Percentiles rank a stretch among this genome's conserved stretches.
phyloP scores from a whole-genome alignment of 2,329 filamentous ascomycete species.

The Colletotrichum sp. region DNA sequence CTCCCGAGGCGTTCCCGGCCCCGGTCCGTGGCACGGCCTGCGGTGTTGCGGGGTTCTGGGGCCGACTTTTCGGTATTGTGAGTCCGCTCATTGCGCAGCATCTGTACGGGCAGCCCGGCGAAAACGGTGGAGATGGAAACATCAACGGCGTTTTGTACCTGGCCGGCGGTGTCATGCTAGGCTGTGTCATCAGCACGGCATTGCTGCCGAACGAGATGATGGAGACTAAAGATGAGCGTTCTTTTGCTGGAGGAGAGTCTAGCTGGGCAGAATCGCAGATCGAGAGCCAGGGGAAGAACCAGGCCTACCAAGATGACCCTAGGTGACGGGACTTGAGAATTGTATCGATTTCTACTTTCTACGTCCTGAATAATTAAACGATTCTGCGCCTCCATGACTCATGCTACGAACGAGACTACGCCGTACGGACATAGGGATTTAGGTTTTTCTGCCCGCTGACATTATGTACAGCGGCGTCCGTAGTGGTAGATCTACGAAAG shows the following conservation, averaged over 20 bases:
- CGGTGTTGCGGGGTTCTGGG: slow-evolving; percentile 63
- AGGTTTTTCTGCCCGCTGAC: neutral
- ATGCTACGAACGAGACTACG: neutral
- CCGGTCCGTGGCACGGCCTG: slow-evolving; percentile 55
- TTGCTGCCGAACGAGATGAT: slow-evolving; percentile 46
- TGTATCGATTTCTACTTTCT: neutral
- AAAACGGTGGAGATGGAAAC: slow-evolving; percentile 29
- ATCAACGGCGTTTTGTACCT: neutral
- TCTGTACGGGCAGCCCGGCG: slow-evolving; percentile 32
- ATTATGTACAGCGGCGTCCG: neutral
- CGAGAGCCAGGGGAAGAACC: neutral
- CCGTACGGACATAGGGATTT: neutral
- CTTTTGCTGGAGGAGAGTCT: neutral
- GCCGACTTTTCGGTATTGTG: slow-evolving; percentile 60
- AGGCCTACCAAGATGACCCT: neutral
- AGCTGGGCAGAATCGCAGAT: neutral
- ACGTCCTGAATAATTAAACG: neutral
- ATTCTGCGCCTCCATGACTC: neutral
- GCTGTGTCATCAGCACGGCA: slow-evolving; percentile 55
- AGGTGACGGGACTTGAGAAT: fast-evolving
- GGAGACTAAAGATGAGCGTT: slow-evolving; percentile 34
- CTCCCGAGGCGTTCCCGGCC: slow-evolving; percentile 36
- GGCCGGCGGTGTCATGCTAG: slow-evolving; percentile 47
- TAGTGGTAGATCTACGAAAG: neutral
- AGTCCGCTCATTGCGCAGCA: slow-evolving; percentile 59